Evolutionary conservation across 1,139 yeast species (phyloP), one percentile per base, ranked within the genome.

Genomic region (Yamadazyma taylorii): DNA sequence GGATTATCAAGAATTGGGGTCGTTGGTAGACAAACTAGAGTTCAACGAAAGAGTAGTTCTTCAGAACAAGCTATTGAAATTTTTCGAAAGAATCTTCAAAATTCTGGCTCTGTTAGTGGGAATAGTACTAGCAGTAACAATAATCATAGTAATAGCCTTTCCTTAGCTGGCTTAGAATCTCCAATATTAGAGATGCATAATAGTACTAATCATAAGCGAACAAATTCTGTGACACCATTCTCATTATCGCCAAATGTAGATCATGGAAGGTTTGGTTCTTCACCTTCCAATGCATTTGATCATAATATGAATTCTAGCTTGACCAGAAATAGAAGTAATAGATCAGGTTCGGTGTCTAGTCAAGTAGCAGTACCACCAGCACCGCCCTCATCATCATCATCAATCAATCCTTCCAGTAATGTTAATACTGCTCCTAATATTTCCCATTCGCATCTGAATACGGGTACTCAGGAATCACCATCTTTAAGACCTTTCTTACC

Each of bases 1-100:
- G 99, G 98, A 1, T 71, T 94, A 34, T 86, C 96, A 4, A 69
- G 96, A 55, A 81, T 89, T 70, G 97, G 97, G 17, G 76, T 90
- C 33, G 79, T 88, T 26, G 86, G 90, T 27, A 79, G 97, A 59
- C 96, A 88, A 56, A 70, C 69, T 5, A 49, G 60, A 31, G 37
- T 51, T 11, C 73, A 73, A 29, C 48, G 79, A 17, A 68, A 67
- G 34, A 70, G 75, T 43, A 66, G 73, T 40, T 60, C 72, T 5
- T 63, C 75, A 5, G 78, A 71, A 35, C 73, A 66, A 37, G 72
- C 69, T 0, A 64, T 71, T 33, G 77, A 71, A 37, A 41, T 63
- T 16, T 70, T 71, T 50, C 51, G 75, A 33, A 64, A 55, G 39
- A 36, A 33, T 17, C 22, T 43, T 19, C 36, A 39, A 6, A 28